Conservation (phyloP, 2,329 filamentous ascomycete species). For the Conoideocrella luteorostrata region DNA sequence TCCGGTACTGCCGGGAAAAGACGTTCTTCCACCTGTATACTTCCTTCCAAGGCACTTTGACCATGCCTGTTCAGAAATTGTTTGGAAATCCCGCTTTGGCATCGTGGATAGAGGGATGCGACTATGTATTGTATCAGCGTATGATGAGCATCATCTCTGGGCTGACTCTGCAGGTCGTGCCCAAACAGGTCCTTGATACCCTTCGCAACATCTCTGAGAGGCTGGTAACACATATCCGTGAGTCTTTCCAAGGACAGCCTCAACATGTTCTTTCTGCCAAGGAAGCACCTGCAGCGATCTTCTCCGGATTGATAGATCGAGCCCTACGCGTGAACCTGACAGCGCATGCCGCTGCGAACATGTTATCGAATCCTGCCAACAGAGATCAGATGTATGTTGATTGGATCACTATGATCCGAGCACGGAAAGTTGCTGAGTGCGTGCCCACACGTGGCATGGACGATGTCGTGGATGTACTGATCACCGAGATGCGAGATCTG, state of each 20-base stretch:
- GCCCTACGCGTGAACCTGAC: slow-evolving; percentile 87
- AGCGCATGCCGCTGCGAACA: slow-evolving; percentile 88
- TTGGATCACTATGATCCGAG: slow-evolving; percentile 64
- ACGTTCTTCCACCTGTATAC: slow-evolving; percentile 93
- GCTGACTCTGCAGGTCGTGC: slow-evolving; percentile 86
- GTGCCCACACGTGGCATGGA: slow-evolving; percentile 60
- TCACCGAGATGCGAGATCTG: slow-evolving; percentile 63
- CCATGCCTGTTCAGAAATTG: slow-evolving; percentile 91
- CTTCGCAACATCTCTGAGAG: slow-evolving; percentile 79
- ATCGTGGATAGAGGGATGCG: slow-evolving; percentile 91
- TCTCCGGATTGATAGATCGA: slow-evolving; percentile 78
- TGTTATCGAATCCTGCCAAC: slow-evolving; percentile 82
- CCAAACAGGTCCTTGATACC: slow-evolving; percentile 78
- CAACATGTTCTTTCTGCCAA: slow-evolving; percentile 81
- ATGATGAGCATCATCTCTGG: slow-evolving; percentile 89
- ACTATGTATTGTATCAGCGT: slow-evolving; percentile 92
- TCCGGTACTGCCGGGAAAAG: slow-evolving; percentile 94
- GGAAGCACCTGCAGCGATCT: slow-evolving; percentile 80
- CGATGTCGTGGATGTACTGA: slow-evolving; percentile 54
- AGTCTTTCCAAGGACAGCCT: slow-evolving; percentile 80
- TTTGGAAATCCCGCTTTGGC: slow-evolving; percentile 76
- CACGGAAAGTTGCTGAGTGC: slow-evolving; percentile 57
- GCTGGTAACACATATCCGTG: slow-evolving; percentile 73
- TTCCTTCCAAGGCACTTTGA: slow-evolving; percentile 92
- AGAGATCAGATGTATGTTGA: slow-evolving; percentile 94